Base-by-base conservation (phyloP, 2,329 filamentous ascomycete species). In the Dothistroma pini region DNA sequence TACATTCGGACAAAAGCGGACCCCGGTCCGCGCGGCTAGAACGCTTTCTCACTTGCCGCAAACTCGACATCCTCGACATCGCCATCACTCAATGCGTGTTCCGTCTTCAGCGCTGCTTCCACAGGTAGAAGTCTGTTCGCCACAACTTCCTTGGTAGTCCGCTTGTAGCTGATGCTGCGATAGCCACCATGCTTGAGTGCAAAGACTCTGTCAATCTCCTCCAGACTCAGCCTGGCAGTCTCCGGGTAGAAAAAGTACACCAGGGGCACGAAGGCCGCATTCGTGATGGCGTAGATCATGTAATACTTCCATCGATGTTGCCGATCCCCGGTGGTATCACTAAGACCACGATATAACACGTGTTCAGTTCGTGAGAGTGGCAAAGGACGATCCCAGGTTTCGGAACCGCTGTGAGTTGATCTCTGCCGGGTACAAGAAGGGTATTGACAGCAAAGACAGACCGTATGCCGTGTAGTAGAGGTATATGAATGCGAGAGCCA, bases 331-430 rank as follows among this genome's bases (percentile, higher is more conserved):
- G 19, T 6, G 56, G 48, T 22, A 19, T 52, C 21, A 57, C 47
- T 25, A 34, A 38, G 11, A 51, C 14, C 66, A 83, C 83, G 83
- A 85, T 74, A 78, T 80, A 8, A 76, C 77, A 0, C 80, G 81
- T 0, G 77, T 75, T 7, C 60, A 38, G 25, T 50, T 44, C 9
- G 62, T 69, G 4, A 68, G 64, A 4, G 68, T 66, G 6, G 65
- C 67, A 8, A 22, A 48, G 7, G 44, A 48, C 7, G 21, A 16
- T 22, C 44, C 14, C 21, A 48, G 44, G 44, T 48, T 22, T 34
- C 68, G 57, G 19, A 66, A 65, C 2, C 59, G 58, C n/a, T 69
- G 56, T 14, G 69, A 68, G 2, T 61, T 61, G 14, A 71, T 65
- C 41, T 71, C 68, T 12, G 62, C 62, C n/a, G 65, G 61, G 41